Evolutionary conservation across 148 eudicot genomes (phyloP).

Genomic region (Fagopyrum esculentum): DNA sequence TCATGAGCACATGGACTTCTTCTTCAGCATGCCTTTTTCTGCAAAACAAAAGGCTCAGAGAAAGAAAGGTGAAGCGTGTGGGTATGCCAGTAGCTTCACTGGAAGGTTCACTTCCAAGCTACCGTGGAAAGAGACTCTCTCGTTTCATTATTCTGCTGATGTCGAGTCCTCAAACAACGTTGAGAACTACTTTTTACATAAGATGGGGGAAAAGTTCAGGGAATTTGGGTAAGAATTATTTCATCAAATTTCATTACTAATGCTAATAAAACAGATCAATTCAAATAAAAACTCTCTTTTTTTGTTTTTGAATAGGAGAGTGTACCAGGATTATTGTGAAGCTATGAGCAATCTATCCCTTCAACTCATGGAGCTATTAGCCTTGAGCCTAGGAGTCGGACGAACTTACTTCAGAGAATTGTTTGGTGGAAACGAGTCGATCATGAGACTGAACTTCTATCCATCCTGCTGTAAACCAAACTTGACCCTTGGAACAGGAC

Average conservation of each 20-base stretch:
- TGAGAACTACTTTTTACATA: slow-evolving; percentile 27
- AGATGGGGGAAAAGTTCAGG: slow-evolving; percentile 33
- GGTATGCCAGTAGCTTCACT: slow-evolving; percentile 58
- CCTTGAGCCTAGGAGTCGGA: slow-evolving; percentile 52
- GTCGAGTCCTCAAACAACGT: slow-evolving; percentile 24
- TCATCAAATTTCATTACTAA: slow-evolving; percentile 1
- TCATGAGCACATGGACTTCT: slow-evolving; percentile 28
- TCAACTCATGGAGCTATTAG: slow-evolving; percentile 60
- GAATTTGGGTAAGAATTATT: slow-evolving; percentile 34
- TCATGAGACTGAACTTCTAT: slow-evolving; percentile 60
- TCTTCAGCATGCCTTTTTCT: slow-evolving; percentile 35
- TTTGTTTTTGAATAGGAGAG: slow-evolving; percentile 23
- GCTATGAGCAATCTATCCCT: slow-evolving; percentile 65
- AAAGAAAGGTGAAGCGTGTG: slow-evolving; percentile 44
- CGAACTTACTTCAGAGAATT: slow-evolving; percentile 32
- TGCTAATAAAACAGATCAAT: neutral
- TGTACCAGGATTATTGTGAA: slow-evolving; percentile 58
- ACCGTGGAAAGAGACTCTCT: slow-evolving; percentile 77
- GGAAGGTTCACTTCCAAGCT: slow-evolving; percentile 54
- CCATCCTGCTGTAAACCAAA: slow-evolving; percentile 64
- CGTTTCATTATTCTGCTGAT: slow-evolving; percentile 32
- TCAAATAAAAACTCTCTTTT: neutral
- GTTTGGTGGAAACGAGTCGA: slow-evolving; percentile 45
- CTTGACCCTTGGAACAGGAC: slow-evolving; percentile 62
- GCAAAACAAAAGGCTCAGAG: slow-evolving; percentile 42